Base-by-base conservation (phyloP, 2,329 filamentous ascomycete species). In the Bipolaris oryzae region DNA sequence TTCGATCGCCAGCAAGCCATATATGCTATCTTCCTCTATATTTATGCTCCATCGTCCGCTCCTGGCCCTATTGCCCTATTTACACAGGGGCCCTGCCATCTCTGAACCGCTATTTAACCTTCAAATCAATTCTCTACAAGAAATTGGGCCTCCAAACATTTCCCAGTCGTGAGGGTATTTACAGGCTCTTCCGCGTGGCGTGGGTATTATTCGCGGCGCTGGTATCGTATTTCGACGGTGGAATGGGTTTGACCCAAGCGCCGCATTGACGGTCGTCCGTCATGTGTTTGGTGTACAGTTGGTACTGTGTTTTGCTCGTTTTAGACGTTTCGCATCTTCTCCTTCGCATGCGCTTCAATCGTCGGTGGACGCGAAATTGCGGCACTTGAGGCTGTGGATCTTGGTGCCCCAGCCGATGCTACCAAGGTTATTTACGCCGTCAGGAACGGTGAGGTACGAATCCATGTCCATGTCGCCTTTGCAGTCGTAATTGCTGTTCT, bases 341-440 rank as follows among this genome's bases (percentile, higher is more conserved):
- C 23, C n/a, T 0, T 48, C 1, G 46, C 47, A n/a, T n/a, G 16
- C 23, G 21, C 23, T 38, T 63, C 58, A 61, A 28, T 52, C 51
- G 20, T 48, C 55, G 28, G 34, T 41, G 10, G 52, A 38, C 3
- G 54, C 44, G 33, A 64, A 64, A 37, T 73, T 70, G 38, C 52
- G 51, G 49, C 73, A 75, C 16, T 57, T 62, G 11, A 75, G 33
- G 16, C 69, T 60, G 48, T 72, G 70, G 13, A 75, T 71, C 33
- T 64, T 58, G 0, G 62, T 67, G 1, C 63, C 63, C 72, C 72
- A 75, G 3, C 61, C 66, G 7, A 66, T 63, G 43, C 69, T 71
- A 1, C 54, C 63, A 3, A 75, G 61, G 35, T 73, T 74, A 50
- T 75, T 74, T 38, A 69, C 66, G 5, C 73, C 73, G 31, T 71